Percentiles rank a stretch among this genome's conserved stretches.
These are phyloP conservation scores for Delonix regia DNA, from an alignment of 306 rosid species.

Conservation along the genomic window DNA sequence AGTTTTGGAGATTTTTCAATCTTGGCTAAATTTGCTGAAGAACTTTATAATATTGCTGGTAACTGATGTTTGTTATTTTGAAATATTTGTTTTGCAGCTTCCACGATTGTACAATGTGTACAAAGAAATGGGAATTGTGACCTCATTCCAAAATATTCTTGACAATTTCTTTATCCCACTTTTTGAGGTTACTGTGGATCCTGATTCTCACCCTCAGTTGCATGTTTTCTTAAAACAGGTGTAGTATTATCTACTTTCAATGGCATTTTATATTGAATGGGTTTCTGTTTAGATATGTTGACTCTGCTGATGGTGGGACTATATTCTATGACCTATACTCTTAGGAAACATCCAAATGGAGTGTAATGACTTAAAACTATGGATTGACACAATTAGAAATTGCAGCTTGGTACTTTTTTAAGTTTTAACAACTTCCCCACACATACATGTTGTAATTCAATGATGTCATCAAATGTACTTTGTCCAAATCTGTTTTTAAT, in stretches of 20 bases:
- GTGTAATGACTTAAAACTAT: conserved; percentile 1
- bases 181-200: conserved; percentile 91
- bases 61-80: conserved; percentile 25
- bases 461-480: background rate
- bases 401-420: background rate
- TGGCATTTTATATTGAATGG: background rate
- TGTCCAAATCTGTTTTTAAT: background rate
- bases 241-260: conserved; percentile 8
- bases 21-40: conserved; percentile 16
- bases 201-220: conserved; percentile 98
- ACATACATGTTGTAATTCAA: background rate
- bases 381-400: conserved; percentile 11
- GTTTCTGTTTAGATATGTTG: conserved; percentile 4
- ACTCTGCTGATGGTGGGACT: conserved; percentile 6
- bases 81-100: conserved; percentile 62
- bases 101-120: conserved; percentile 90
- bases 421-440: too few relatives aligned
- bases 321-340: background rate
- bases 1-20: conserved; percentile 4
- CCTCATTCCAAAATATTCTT: conserved; percentile 96
- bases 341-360: too few relatives aligned
- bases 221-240: conserved; percentile 97
- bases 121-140: conserved; percentile 98
- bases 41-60: conserved; percentile 4
- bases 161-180: conserved; percentile 95